Evolutionary conservation across 1,139 yeast species (phyloP), one percentile per base, ranked within the genome.

Genomic region (Saccharomyces pastorianus): DNA sequence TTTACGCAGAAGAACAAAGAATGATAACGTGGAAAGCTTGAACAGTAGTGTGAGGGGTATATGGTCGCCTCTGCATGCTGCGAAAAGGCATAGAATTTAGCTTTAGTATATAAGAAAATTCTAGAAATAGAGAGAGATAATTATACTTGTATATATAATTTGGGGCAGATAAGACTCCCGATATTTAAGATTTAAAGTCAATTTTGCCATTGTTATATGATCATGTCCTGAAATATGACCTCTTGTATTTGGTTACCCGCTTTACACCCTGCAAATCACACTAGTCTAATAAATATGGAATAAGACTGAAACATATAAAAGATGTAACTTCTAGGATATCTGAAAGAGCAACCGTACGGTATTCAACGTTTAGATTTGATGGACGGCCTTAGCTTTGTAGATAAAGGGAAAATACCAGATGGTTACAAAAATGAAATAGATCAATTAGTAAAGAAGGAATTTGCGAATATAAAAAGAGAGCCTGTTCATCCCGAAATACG

Each of bases 1-100:
- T 52, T 67, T 87, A 56, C 73, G 77, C 60, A 83, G 83, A 66
- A 61, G 64, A 53, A 81, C 87, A 58, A 77, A 80, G 62, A 86
- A 83, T 69, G 83, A 85, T 61, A 85, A 86, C 62, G 98, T 93
- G 47, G 80, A 82, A 69, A 85, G 96, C 48, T 71, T 78, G 57
- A 93, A 91, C 70, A 82, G 81, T 57, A 85, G 96, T 51, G 93
- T 93, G 17, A 85, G 99, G 78, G 99, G 99, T 65, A 78, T 93
- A 53, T 93, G 99, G 99, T 89, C 97, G 51, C 99, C 99, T 55
- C 78, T 93, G 76, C 97, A 93, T 69, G 85, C 87, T 69, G 75
- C 76, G 44, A 76, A 75, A 67, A 82, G 95, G 73, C 84, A 81
- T 74, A 84, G 78, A 66, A 80, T 88, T 54, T 88, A 75, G 67